Evolutionary conservation across 2,329 filamentous ascomycete genomes (phyloP).

Genomic region (Penicillium hordei): DNA sequence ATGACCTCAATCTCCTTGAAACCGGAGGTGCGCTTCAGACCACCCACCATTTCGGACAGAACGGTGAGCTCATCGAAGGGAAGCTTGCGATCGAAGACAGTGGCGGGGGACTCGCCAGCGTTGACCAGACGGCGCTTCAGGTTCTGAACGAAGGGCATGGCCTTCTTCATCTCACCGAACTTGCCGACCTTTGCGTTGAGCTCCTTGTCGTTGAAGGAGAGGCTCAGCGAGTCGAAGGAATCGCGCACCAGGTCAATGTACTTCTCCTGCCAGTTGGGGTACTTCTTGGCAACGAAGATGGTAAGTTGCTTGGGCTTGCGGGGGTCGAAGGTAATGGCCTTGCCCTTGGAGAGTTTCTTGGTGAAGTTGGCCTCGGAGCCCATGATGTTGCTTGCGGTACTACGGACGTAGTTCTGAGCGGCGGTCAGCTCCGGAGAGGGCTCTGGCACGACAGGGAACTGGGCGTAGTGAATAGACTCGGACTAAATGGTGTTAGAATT

Average conservation of each 20-base stretch:
- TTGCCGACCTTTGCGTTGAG: constrained; percentile 77
- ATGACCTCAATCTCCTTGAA: constrained; percentile 72
- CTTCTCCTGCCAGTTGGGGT: constrained; percentile 88
- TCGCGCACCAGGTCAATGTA: constrained; percentile 78
- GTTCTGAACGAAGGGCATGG: constrained; percentile 91
- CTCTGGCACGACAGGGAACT: constrained; percentile 68
- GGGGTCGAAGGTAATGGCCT: constrained; percentile 79
- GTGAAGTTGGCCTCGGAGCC: constrained; percentile 72
- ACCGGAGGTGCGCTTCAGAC: constrained; percentile 73
- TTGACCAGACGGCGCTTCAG: constrained; percentile 78
- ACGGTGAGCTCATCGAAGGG: constrained; percentile 80
- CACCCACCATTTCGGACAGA: constrained; percentile 73
- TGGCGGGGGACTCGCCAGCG: constrained; percentile 63
- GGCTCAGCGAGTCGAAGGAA: constrained; percentile 62
- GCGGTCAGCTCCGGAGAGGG: constrained; percentile 69
- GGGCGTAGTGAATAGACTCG: constrained; percentile 73
- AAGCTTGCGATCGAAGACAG: constrained; percentile 79
- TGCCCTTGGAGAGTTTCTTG: constrained; percentile 93
- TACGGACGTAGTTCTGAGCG: constrained; percentile 77
- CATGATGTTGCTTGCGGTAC: constrained; percentile 73
- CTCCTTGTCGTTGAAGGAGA: constrained; percentile 74
- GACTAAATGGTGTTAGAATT: constrained; percentile 44
- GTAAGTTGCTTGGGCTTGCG: constrained; percentile 89
- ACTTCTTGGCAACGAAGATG: constrained; percentile 76
- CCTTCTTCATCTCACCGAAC: constrained; percentile 82